A percentile compares a stretch with the other conserved stretches of the same genome.
phyloP scores from a whole-genome alignment of 1,284 basidiomycete species.

The Stygiomarasmius scandens region DNA sequence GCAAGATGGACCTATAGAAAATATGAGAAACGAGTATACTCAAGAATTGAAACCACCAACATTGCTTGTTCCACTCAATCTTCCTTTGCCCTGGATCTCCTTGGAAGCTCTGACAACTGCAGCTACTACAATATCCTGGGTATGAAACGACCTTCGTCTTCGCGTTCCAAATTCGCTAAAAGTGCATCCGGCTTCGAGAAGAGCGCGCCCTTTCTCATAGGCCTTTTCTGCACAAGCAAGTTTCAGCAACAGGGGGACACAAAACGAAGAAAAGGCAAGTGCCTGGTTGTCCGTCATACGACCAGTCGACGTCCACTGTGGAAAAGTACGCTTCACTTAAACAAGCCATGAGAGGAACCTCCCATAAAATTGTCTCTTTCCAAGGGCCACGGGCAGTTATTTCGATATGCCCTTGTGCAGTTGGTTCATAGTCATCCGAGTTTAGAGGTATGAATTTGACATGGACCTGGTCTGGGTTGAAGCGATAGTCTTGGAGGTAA shows the following conservation, averaged over 20 bases:
- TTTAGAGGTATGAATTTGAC: constrained; percentile 67
- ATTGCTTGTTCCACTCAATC: constrained; percentile 86
- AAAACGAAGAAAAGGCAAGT: constrained; percentile 14
- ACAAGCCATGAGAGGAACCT: constrained; percentile 92
- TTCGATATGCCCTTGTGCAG: constrained; percentile 64
- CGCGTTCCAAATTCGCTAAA: constrained; percentile 96
- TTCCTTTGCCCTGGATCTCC: constrained; percentile 56
- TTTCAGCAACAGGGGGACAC: constrained; percentile 4
- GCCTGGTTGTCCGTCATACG: constrained; percentile 80
- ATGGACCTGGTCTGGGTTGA: constrained; percentile 82
- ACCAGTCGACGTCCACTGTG: constrained; percentile 81
- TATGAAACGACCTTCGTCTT: constrained; percentile 77
- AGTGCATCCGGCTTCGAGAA: constrained; percentile 72
- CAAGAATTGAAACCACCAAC: constrained; percentile 41
- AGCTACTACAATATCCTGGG: constrained; percentile 81
- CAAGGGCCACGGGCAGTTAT: constrained; percentile 81
- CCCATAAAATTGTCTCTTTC: constrained; percentile 93
- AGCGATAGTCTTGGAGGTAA: constrained; percentile 74
- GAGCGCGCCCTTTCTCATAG: constrained; percentile 67
- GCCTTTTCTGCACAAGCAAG: constrained; percentile 51
- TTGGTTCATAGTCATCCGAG: constrained; percentile 30
- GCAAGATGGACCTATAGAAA: constrained; percentile 75
- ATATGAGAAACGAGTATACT: background rate
- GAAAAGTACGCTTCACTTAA: constrained; percentile 80
- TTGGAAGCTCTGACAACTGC: constrained; percentile 68